Conservation (phyloP, 2,329 filamentous ascomycete species). For the Colletotrichum destructivum region DNA sequence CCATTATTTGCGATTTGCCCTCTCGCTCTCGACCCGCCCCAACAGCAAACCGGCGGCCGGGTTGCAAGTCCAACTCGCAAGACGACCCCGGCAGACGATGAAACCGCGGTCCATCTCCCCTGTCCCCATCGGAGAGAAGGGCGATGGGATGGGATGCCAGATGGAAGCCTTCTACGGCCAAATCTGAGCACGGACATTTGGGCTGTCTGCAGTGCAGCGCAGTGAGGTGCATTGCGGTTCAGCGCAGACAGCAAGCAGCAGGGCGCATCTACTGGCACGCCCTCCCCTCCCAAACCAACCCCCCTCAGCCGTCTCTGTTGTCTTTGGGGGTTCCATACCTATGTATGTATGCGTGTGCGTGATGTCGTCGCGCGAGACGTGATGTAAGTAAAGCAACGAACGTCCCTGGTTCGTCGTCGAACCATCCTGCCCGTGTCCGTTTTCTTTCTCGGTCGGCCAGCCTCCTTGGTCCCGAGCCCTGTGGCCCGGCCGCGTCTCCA, state of each 20-base stretch:
- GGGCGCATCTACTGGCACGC: constrained; percentile 1
- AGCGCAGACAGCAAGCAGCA: background rate
- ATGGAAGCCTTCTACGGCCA: constrained; percentile 40
- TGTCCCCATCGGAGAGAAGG: background rate
- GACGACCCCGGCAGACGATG: constrained; percentile 35
- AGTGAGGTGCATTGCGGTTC: background rate
- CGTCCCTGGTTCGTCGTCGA: constrained; percentile 16
- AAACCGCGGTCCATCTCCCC: constrained; percentile 42
- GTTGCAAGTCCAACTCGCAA: background rate
- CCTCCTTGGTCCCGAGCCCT: constrained; percentile 36
- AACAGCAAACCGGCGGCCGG: background rate
- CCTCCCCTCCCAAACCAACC: background rate
- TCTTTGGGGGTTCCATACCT: too few species aligned
- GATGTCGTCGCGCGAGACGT: background rate
- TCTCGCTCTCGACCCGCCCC: constrained; percentile 8
- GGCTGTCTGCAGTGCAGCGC: constrained; percentile 22
- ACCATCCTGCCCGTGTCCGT: constrained; percentile 6
- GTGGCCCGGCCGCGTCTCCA: background rate
- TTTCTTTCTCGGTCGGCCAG: constrained; percentile 30
- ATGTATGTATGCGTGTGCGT: too few species aligned
- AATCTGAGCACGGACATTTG: constrained; percentile 43
- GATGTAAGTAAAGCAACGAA: background rate
- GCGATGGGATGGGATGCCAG: constrained; percentile 11
- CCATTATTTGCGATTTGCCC: constrained; percentile 26
- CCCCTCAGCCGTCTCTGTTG: background rate